These are phyloP conservation scores for Podila verticillata DNA, from an alignment of 192 early-diverging fungal species.

Conservation along the genomic window DNA sequence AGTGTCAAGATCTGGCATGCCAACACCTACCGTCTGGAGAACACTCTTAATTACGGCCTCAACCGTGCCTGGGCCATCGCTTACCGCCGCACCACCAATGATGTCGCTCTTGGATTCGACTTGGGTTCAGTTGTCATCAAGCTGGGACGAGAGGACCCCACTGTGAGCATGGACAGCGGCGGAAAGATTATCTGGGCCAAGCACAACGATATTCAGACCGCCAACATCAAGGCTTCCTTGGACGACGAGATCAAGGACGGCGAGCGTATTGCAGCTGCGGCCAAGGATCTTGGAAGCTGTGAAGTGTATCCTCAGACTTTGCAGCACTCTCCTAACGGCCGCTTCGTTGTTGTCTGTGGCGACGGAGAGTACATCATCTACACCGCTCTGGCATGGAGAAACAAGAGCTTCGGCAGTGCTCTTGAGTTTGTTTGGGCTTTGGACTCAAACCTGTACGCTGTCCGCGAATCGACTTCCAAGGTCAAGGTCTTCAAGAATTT, in stretches of 20 bases:
- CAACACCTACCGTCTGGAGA: slow-evolving; percentile 95
- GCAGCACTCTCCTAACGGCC: slow-evolving; percentile 97
- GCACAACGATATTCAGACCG: slow-evolving; percentile 95
- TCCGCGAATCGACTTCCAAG: slow-evolving; percentile 91
- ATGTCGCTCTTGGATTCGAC: slow-evolving; percentile 96
- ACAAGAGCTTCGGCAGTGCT: slow-evolving; percentile 97
- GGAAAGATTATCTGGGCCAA: slow-evolving; percentile 99
- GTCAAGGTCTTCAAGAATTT: slow-evolving; percentile 95
- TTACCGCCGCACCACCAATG: slow-evolving; percentile 86
- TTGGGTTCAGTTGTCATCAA: slow-evolving; percentile 96
- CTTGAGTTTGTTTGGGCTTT: slow-evolving; percentile 97
- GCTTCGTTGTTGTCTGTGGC: slow-evolving; percentile 98
- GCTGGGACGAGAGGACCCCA: slow-evolving; percentile 95
- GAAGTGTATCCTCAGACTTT: slow-evolving; percentile 97
- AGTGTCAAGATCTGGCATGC: slow-evolving; percentile 96
- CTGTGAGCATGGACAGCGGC: slow-evolving; percentile 94
- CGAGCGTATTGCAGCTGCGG: slow-evolving; percentile 82
- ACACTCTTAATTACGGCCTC: slow-evolving; percentile 97
- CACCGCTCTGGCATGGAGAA: slow-evolving; percentile 99
- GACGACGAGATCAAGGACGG: slow-evolving; percentile 93
- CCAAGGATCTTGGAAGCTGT: slow-evolving; percentile 97
- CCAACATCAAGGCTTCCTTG: slow-evolving; percentile 87
- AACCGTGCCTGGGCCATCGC: slow-evolving; percentile 97
- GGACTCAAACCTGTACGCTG: slow-evolving; percentile 96
- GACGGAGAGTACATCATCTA: slow-evolving; percentile 99